phyloP scores from a whole-genome alignment of 192 early-diverging fungal species.

The Backusella luteola region DNA sequence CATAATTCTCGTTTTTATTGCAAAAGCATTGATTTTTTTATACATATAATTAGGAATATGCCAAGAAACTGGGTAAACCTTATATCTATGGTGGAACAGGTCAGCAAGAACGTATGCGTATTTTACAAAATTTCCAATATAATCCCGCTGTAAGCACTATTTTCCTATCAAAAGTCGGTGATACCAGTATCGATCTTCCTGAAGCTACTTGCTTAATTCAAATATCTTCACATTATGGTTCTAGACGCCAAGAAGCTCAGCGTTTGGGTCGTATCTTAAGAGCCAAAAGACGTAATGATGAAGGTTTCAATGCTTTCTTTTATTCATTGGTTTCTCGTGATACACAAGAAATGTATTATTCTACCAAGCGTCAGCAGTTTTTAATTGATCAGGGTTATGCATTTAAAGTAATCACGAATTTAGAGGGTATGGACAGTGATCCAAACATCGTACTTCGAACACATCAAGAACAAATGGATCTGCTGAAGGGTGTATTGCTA shows the following conservation, averaged over 20 bases:
- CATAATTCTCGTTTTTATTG: neutral
- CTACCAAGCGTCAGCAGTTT: slow-evolving; percentile 98
- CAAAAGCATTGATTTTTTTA: neutral
- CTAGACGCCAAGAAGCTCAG: slow-evolving; percentile 98
- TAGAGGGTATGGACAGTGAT: slow-evolving; percentile 89
- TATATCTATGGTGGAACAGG: slow-evolving; percentile 92
- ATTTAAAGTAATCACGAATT: slow-evolving; percentile 97
- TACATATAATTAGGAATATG: slow-evolving; percentile 56
- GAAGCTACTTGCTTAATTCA: slow-evolving; percentile 99
- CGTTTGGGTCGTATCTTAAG: slow-evolving; percentile 89
- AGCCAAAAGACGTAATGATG: slow-evolving; percentile 91
- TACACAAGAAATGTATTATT: slow-evolving; percentile 99
- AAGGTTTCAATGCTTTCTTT: slow-evolving; percentile 97
- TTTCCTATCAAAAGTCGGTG: slow-evolving; percentile 88
- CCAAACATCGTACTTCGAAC: slow-evolving; percentile 75
- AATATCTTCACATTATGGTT: slow-evolving; percentile 97
- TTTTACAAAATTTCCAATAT: slow-evolving; percentile 92
- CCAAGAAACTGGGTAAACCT: slow-evolving; percentile 73
- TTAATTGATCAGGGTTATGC: slow-evolving; percentile 99
- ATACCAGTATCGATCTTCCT: slow-evolving; percentile 98
- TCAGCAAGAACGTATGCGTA: slow-evolving; percentile 87
- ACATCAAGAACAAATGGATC: slow-evolving; percentile 71
- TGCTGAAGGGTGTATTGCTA: slow-evolving; percentile 83
- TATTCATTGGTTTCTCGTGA: slow-evolving; percentile 98
- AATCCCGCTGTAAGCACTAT: slow-evolving; percentile 90